These are phyloP conservation scores for Crithidia sp. DNA, from an alignment of 208 protist species.

Conservation along the genomic window DNA sequence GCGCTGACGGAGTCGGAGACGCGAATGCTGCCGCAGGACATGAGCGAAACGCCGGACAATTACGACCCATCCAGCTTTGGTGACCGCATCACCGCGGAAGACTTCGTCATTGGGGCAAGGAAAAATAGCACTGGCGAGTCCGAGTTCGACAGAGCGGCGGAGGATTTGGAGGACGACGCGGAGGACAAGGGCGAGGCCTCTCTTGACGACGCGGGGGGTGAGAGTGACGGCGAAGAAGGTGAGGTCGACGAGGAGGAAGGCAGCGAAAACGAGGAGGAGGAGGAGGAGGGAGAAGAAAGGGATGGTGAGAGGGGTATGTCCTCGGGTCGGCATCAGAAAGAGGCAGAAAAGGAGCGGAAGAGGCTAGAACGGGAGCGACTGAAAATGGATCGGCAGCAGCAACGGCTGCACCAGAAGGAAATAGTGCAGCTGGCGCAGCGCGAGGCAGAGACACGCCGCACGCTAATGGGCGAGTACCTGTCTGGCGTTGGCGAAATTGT, in stretches of 20 bases:
- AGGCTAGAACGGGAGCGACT: neutral
- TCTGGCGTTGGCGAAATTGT: neutral
- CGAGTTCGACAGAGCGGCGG: conserved; percentile 33
- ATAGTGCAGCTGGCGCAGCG: conserved; percentile 10
- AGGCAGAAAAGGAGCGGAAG: neutral
- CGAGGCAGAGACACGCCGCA: conserved; percentile 8
- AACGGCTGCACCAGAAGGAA: conserved; percentile 4
- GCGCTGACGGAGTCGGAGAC: conserved; percentile 73
- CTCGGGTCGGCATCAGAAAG: neutral
- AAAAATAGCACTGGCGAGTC: conserved; percentile 22
- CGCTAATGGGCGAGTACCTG: conserved; percentile 6
- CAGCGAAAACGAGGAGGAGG: conserved; percentile 38
- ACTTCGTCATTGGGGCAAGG: conserved; percentile 21
- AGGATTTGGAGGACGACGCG: conserved; percentile 24
- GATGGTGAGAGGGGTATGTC: conserved; percentile 31
- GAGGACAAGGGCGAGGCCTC: conserved; percentile 24
- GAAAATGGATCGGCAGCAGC: conserved; percentile 2
- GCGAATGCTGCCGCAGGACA: conserved; percentile 49
- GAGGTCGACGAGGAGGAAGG: conserved; percentile 21
- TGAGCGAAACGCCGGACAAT: conserved; percentile 21
- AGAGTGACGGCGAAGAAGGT: conserved; percentile 16
- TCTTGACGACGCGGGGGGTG: conserved; percentile 10
- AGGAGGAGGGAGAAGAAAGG: conserved; percentile 13
- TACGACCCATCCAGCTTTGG: conserved; percentile 1
- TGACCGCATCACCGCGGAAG: neutral